These are phyloP conservation scores for Francoa sonchifolia DNA, from an alignment of 441 rosid species.

Conservation along the genomic window DNA sequence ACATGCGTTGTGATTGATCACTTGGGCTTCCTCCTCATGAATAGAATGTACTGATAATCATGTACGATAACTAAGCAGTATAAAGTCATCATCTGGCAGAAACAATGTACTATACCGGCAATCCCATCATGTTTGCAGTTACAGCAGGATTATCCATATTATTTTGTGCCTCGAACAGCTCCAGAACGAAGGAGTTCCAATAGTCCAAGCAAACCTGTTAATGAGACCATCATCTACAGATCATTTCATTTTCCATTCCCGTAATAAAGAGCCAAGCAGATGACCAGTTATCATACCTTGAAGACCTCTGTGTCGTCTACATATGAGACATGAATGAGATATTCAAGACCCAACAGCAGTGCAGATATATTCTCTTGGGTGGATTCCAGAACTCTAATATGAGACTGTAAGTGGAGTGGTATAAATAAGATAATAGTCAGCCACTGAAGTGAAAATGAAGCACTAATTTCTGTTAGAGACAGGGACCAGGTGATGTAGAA, in stretches of 20 bases:
- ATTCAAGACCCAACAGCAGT: conserved; percentile 77
- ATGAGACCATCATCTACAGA: conserved; percentile 7
- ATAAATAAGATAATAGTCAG: not conserved
- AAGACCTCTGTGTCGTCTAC: conserved; percentile 99
- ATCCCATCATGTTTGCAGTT: conserved; percentile 64
- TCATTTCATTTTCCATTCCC: not conserved
- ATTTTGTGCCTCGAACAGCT: conserved; percentile 80
- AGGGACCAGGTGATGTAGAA: too few species aligned
- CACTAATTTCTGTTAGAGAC: too few species aligned
- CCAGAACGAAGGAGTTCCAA: conserved; percentile 87
- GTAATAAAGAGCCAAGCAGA: not conserved
- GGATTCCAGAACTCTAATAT: conserved; percentile 77
- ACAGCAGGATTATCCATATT: conserved; percentile 81
- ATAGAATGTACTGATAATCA: too few species aligned
- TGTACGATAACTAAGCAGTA: too few species aligned
- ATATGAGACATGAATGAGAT: conserved; percentile 80
- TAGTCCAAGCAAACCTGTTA: conserved; percentile 97
- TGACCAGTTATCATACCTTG: conserved; percentile 38
- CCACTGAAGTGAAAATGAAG: too few species aligned
- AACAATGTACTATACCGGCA: conserved; percentile 47
- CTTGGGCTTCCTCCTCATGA: too few species aligned
- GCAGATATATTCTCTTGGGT: conserved; percentile 55
- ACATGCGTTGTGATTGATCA: not conserved
- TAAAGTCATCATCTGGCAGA: not conserved
- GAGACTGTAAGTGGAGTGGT: conserved; percentile 36